Conservation (phyloP, 495 filamentous ascomycete species). For the Lepraria neglecta region DNA sequence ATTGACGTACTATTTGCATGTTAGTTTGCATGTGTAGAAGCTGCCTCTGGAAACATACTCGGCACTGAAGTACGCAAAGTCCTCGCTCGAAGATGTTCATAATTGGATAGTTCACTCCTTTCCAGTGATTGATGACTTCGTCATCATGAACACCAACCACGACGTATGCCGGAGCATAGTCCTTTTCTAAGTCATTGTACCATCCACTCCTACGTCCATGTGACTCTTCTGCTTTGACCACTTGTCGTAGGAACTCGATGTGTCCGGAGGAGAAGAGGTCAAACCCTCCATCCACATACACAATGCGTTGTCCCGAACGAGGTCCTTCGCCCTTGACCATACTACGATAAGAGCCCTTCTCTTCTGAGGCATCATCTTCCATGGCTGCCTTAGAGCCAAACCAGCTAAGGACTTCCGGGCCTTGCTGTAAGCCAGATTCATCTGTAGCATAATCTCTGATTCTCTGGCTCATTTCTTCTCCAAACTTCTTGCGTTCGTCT, state of each 20-base stretch:
- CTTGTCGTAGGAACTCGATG: slow-evolving; percentile 82
- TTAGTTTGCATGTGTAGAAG: slow-evolving; percentile 22
- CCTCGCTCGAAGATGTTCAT: slow-evolving; percentile 98
- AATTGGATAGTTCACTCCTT: slow-evolving; percentile 96
- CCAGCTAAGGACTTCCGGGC: slow-evolving; percentile 78
- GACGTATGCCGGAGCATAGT: slow-evolving; percentile 77
- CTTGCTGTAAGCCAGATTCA: slow-evolving; percentile 61
- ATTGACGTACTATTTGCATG: slow-evolving; percentile 63
- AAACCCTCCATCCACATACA: slow-evolving; percentile 95
- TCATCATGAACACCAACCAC: slow-evolving; percentile 92
- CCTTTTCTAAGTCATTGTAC: slow-evolving; percentile 59
- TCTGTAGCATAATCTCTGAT: slow-evolving; percentile 84
- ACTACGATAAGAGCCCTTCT: slow-evolving; percentile 51
- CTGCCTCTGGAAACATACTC: slow-evolving; percentile 47
- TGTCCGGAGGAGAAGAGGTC: slow-evolving; percentile 96
- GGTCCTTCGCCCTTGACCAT: slow-evolving; percentile 62
- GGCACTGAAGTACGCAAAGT: slow-evolving; percentile 90
- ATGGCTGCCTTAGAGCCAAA: slow-evolving; percentile 49
- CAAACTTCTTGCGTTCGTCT: slow-evolving; percentile 56
- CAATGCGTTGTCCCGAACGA: slow-evolving; percentile 69
- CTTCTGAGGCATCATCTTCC: slow-evolving; percentile 43
- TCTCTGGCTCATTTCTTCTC: slow-evolving; percentile 58
- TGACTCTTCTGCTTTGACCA: slow-evolving; percentile 62
- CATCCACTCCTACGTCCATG: slow-evolving; percentile 60
- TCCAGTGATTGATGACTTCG: slow-evolving; percentile 87